phyloP scores from a whole-genome alignment of 495 filamentous ascomycete species.

The Hypoxylon rickii region DNA sequence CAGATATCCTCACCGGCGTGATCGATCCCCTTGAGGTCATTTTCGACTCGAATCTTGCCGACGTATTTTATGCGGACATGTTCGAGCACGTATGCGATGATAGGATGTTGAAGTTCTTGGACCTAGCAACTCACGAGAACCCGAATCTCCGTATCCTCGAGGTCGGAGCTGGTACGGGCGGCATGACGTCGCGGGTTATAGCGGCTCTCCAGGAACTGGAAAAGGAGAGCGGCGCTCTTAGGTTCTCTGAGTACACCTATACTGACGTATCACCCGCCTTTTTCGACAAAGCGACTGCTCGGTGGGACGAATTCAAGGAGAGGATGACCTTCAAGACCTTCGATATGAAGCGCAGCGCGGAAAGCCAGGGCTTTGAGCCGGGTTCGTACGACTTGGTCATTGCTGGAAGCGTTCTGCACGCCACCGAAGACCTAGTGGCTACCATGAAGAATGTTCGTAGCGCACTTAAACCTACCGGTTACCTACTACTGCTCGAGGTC shows the following conservation, averaged over 20 bases:
- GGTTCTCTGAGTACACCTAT: slow-evolving; percentile 49
- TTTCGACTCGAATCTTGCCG: slow-evolving; percentile 28
- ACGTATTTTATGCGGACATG: slow-evolving; percentile 35
- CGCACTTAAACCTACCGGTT: slow-evolving; percentile 44
- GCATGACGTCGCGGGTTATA: slow-evolving; percentile 36
- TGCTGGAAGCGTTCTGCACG: slow-evolving; percentile 56
- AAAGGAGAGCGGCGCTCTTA: slow-evolving; percentile 19
- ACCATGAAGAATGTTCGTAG: slow-evolving; percentile 46
- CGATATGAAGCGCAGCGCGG: slow-evolving; percentile 37
- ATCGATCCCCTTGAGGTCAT: slow-evolving; percentile 46
- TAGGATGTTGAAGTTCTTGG: slow-evolving; percentile 26
- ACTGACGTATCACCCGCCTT: slow-evolving; percentile 60
- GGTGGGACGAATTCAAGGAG: slow-evolving; percentile 15
- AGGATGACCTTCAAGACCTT: slow-evolving; percentile 41
- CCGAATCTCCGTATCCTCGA: slow-evolving; percentile 51
- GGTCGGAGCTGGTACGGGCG: slow-evolving; percentile 53
- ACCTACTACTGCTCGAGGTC: slow-evolving; percentile 42
- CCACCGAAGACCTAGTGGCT: slow-evolving; percentile 42
- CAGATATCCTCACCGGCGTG: slow-evolving; percentile 46
- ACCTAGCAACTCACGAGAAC: slow-evolving; percentile 44
- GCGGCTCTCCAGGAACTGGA: slow-evolving; percentile 27
- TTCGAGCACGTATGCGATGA: slow-evolving; percentile 29
- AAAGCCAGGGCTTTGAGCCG: slow-evolving; percentile 37
- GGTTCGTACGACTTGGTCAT: slow-evolving; percentile 48
- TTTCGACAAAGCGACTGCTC: slow-evolving; percentile 48